Percentiles rank a stretch among this genome's conserved stretches.
These are phyloP conservation scores for Starmerella geochares DNA, from an alignment of 805 yeast genomes.

Conservation along the genomic window DNA sequence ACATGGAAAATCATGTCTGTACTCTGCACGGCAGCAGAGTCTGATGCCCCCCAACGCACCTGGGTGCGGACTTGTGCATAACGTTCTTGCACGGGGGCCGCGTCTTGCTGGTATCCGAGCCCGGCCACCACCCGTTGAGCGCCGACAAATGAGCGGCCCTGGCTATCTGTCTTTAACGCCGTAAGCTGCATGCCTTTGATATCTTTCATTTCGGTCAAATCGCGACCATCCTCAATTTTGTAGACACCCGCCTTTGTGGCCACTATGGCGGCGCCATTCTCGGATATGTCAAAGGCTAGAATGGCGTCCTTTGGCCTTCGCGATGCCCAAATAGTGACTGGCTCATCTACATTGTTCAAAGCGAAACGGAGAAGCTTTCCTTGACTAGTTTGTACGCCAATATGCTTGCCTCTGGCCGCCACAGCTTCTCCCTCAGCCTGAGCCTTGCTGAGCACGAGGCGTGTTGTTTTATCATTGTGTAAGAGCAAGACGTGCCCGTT, in stretches of 20 bases:
- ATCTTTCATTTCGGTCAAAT: constrained; percentile 11
- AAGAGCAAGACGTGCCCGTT: constrained; percentile 15
- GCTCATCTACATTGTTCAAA: constrained; percentile 2
- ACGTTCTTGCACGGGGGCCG: background rate
- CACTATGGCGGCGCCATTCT: constrained; percentile 20
- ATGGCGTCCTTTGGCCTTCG: constrained; percentile 16
- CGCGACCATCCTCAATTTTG: constrained; percentile 17
- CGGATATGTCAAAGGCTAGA: constrained; percentile 19
- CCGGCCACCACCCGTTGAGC: constrained; percentile 16
- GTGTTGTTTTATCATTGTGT: background rate
- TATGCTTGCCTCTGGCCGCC: constrained; percentile 17
- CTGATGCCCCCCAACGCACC: background rate
- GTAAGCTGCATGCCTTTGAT: constrained; percentile 16
- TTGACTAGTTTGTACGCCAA: constrained; percentile 15
- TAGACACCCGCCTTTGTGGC: constrained; percentile 22
- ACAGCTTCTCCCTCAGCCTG: constrained; percentile 3
- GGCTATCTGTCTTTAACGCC: constrained; percentile 18
- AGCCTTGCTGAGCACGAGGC: constrained; percentile 9
- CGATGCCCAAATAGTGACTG: constrained; percentile 17
- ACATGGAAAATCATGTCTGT: background rate
- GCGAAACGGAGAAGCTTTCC: constrained; percentile 14
- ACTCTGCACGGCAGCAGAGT: background rate
- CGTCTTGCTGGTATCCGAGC: background rate
- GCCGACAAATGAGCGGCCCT: constrained; percentile 15
- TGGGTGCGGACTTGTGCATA: background rate